Evolutionary conservation across 2,329 filamentous ascomycete species (phyloP).

Genomic region (Aspergillus awamori): DNA sequence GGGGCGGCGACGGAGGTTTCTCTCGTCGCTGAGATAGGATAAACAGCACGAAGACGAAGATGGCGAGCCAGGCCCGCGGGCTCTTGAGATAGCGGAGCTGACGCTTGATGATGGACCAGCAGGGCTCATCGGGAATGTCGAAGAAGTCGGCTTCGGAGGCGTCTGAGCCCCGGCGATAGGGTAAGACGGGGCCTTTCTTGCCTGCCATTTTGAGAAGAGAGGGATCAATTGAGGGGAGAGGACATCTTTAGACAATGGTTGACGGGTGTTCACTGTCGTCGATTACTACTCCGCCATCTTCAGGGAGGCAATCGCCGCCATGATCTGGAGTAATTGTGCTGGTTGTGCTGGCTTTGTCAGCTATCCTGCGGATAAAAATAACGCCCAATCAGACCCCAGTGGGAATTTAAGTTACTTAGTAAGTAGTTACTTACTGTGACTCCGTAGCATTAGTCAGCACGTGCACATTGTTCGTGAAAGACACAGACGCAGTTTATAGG

Average conservation of each 20-base stretch:
- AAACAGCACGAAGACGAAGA: conserved; percentile 30
- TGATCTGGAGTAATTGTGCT: background rate
- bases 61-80: conserved; percentile 32
- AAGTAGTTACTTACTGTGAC: background rate
- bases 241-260: background rate
- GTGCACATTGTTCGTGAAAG: too few relatives aligned
- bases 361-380: background rate
- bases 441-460: too few relatives aligned
- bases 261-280: background rate
- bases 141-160: conserved; percentile 41
- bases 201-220: conserved; percentile 6
- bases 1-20: conserved; percentile 20
- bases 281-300: background rate
- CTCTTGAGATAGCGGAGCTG: conserved; percentile 31
- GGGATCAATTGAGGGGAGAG: background rate
- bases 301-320: background rate
- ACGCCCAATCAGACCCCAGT: background rate
- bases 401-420: background rate
- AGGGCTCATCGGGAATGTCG: conserved; percentile 39
- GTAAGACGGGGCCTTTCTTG: conserved; percentile 21
- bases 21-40: conserved; percentile 30
- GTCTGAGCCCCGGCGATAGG: conserved; percentile 34
- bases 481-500: too few relatives aligned
- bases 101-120: conserved; percentile 32
- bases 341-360: background rate